A percentile compares a stretch with the other conserved stretches of the same genome.
phyloP scores from a whole-genome alignment of 1,139 yeast species.

The Yamadazyma atlantica region DNA sequence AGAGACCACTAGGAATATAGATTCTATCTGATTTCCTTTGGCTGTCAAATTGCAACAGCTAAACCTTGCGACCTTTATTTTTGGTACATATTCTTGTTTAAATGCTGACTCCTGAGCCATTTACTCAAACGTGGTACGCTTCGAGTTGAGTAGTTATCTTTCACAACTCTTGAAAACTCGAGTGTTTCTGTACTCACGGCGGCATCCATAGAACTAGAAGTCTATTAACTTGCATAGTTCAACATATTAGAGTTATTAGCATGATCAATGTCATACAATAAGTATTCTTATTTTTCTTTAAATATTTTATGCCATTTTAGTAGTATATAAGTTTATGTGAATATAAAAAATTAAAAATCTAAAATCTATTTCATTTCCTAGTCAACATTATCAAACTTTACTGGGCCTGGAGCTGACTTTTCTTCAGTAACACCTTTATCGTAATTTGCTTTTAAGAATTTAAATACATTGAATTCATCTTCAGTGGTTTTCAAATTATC shows the following conservation, averaged over 20 bases:
- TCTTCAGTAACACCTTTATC: constrained; percentile 28
- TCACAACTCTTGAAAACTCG: too few relatives aligned
- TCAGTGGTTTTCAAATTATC: constrained; percentile 60
- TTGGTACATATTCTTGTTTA: too few relatives aligned
- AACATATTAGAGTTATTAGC: constrained; percentile 1
- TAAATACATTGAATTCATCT: constrained; percentile 48
- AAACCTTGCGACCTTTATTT: too few relatives aligned
- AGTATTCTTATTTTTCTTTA: neutral
- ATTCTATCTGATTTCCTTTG: too few relatives aligned
- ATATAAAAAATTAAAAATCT: neutral
- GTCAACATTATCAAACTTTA: constrained; percentile 19
- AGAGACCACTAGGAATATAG: too few relatives aligned
- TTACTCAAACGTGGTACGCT: too few relatives aligned
- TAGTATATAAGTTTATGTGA: neutral
- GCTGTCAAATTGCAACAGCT: too few relatives aligned
- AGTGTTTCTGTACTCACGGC: neutral
- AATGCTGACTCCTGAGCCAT: too few relatives aligned
- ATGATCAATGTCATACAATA: neutral
- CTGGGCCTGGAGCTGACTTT: constrained; percentile 6
- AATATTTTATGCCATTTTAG: neutral
- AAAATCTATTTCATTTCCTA: constrained; percentile 3
- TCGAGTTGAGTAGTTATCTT: too few relatives aligned
- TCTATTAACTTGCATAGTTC: neutral
- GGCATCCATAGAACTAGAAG: neutral
- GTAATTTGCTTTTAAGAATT: constrained; percentile 64